These are phyloP conservation scores for Elsinoe arachidis DNA, from an alignment of 2,329 filamentous ascomycete species.

Conservation along the genomic window DNA sequence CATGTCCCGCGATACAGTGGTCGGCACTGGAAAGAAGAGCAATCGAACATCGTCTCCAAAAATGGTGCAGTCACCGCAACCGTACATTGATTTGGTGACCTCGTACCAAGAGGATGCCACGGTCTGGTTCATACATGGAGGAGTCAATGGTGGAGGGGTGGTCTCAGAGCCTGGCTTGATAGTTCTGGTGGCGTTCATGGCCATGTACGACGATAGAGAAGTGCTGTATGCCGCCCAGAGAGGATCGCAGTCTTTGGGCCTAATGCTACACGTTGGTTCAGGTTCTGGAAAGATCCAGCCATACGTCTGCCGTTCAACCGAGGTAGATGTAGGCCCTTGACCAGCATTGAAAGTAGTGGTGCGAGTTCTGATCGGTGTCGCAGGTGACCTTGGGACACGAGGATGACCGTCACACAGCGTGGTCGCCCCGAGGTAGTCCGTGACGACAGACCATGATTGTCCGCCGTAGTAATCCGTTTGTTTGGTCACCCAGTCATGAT, in stretches of 20 bases:
- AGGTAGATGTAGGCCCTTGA: slow-evolving; percentile 13
- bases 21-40: slow-evolving; percentile 24
- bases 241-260: slow-evolving; percentile 23
- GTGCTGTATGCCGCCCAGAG: slow-evolving; percentile 23
- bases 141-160: slow-evolving; percentile 20
- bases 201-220: slow-evolving; percentile 14
- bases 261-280: slow-evolving; percentile 21
- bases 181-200: slow-evolving; percentile 13
- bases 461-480: slow-evolving; percentile 16
- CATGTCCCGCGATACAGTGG: slow-evolving; percentile 22
- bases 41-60: slow-evolving; percentile 24
- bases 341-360: slow-evolving; percentile 13
- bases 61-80: slow-evolving; percentile 26
- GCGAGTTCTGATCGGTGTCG: slow-evolving; percentile 17
- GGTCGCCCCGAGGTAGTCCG: slow-evolving; percentile 23
- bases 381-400: slow-evolving; percentile 22
- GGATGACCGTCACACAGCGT: slow-evolving; percentile 26
- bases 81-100: slow-evolving; percentile 18
- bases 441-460: slow-evolving; percentile 16
- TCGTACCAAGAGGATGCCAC: slow-evolving; percentile 14
- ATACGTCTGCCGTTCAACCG: slow-evolving; percentile 13
- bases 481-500: slow-evolving; percentile 3
- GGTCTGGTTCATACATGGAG: slow-evolving; percentile 20
- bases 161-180: slow-evolving; percentile 8
- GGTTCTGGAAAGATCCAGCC: slow-evolving; percentile 17